Evolutionary conservation across 1,284 basidiomycete genomes (phyloP).

Genomic region (Mycosarcoma maydis): DNA sequence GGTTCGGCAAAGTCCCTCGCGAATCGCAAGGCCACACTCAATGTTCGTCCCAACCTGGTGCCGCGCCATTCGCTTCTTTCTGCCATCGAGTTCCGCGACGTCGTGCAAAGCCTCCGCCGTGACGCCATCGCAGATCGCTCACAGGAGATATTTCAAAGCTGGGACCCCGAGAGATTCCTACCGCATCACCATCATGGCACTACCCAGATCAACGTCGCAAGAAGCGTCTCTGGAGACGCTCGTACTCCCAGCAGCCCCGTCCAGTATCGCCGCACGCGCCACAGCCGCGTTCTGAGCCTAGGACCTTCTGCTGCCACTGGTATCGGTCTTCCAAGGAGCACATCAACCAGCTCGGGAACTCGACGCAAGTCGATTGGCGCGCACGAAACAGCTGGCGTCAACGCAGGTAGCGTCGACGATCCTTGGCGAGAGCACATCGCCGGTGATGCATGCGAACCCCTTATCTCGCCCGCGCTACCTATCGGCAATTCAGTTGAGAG

Average conservation of each 20-base stretch:
- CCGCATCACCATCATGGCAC: constrained; percentile 48
- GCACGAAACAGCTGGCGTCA: constrained; percentile 10
- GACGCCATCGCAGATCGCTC: constrained; percentile 61
- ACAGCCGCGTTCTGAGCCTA: constrained; percentile 31
- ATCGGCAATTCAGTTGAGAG: constrained; percentile 7
- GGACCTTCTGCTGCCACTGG: constrained; percentile 14
- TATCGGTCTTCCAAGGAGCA: constrained; percentile 13
- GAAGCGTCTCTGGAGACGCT: constrained; percentile 21
- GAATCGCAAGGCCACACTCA: constrained; percentile 11
- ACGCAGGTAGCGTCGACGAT: constrained; percentile 45
- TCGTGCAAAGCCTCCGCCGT: constrained; percentile 80
- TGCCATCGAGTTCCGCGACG: constrained; percentile 90
- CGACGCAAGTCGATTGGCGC: constrained; percentile 31
- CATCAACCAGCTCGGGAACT: constrained; percentile 15
- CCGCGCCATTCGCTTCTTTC: constrained; percentile 78
- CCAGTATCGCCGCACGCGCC: constrained; percentile 9
- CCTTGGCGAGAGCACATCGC: constrained; percentile 55
- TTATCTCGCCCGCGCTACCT: constrained; percentile 38
- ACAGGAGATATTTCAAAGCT: constrained; percentile 54
- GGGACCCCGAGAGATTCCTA: constrained; percentile 57
- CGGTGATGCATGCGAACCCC: constrained; percentile 47
- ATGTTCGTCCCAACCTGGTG: constrained; percentile 37
- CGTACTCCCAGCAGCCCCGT: constrained; percentile 6
- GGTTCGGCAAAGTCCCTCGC: constrained; percentile 23
- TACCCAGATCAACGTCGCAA: constrained; percentile 2